A percentile compares a stretch with the other conserved stretches of the same genome.
Evolutionary conservation across 768 basidiomycete genomes (phyloP).

Genomic region (Coprinopsis cinerea): DNA sequence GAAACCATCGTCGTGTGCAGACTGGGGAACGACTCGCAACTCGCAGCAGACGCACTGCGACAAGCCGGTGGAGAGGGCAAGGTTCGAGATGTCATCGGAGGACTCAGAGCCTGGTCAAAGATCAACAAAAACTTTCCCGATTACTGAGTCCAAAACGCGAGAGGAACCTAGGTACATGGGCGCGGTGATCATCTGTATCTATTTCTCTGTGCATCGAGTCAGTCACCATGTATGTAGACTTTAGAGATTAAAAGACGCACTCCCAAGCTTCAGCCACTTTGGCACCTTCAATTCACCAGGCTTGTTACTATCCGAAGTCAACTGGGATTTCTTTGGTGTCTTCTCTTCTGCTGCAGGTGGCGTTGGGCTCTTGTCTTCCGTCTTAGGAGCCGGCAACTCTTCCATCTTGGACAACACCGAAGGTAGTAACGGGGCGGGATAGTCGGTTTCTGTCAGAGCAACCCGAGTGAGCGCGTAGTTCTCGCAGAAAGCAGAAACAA

Average conservation of each 20-base stretch:
- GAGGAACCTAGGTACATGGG: not conserved
- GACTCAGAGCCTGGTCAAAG: constrained; percentile 75
- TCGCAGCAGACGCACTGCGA: constrained; percentile 67
- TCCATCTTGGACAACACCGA: constrained; percentile 51
- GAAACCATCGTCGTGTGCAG: constrained; percentile 62
- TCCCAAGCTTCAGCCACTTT: constrained; percentile 75
- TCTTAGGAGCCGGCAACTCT: constrained; percentile 60
- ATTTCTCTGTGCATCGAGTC: constrained; percentile 17
- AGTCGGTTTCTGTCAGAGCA: constrained; percentile 36
- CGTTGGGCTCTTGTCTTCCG: constrained; percentile 13
- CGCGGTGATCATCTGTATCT: not conserved
- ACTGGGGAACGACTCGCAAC: constrained; percentile 89
- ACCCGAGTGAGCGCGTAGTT: not conserved
- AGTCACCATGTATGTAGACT: constrained; percentile 1
- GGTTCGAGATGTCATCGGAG: constrained; percentile 74
- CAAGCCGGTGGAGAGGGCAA: constrained; percentile 18
- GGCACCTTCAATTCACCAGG: constrained; percentile 54
- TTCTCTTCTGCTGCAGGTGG: not conserved
- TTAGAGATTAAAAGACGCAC: constrained; percentile 32
- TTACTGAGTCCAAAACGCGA: constrained; percentile 48
- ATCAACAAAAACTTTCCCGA: constrained; percentile 76
- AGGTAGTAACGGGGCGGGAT: constrained; percentile 60
- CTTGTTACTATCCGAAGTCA: constrained; percentile 6
- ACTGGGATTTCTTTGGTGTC: not conserved
- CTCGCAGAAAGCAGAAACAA: constrained; percentile 4